Evolutionary conservation across 140 eudicot species (phyloP).

Genomic region (Flaveria floridana): DNA sequence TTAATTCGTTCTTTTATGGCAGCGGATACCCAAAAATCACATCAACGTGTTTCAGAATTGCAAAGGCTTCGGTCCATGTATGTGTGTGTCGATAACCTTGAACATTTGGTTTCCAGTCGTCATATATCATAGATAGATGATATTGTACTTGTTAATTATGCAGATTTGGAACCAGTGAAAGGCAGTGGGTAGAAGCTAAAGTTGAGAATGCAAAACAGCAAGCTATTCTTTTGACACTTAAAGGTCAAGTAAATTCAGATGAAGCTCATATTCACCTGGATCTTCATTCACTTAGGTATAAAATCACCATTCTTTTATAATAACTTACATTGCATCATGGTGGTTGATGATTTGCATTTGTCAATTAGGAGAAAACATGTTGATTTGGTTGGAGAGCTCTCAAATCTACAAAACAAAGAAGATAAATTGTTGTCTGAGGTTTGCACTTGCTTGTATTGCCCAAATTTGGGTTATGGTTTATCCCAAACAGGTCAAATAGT

Average conservation of each 20-base stretch:
- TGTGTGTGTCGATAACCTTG: not conserved
- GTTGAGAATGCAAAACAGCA: conserved; percentile 98
- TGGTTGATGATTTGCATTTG: conserved; percentile 10
- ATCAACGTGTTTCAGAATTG: not conserved
- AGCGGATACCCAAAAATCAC: not conserved
- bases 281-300: conserved; percentile 92
- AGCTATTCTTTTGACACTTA: conserved; percentile 73
- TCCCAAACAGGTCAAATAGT: not conserved
- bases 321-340: not conserved
- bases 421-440: conserved; percentile 88
- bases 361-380: conserved; percentile 87
- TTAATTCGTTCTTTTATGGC: not conserved
- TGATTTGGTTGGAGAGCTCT: conserved; percentile 85
- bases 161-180: conserved; percentile 94
- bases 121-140: not conserved
- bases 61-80: not conserved
- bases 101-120: not conserved
- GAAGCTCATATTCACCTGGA: conserved; percentile 97
- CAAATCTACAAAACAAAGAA: conserved; percentile 76
- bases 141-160: not conserved
- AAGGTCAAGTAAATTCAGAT: conserved; percentile 91
- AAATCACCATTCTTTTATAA: not conserved
- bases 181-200: conserved; percentile 98
- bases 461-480: not conserved
- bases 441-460: conserved; percentile 24